These are phyloP conservation scores for Mimosa bimucronata DNA, from an alignment of 306 rosid genomes.

Conservation along the genomic window DNA sequence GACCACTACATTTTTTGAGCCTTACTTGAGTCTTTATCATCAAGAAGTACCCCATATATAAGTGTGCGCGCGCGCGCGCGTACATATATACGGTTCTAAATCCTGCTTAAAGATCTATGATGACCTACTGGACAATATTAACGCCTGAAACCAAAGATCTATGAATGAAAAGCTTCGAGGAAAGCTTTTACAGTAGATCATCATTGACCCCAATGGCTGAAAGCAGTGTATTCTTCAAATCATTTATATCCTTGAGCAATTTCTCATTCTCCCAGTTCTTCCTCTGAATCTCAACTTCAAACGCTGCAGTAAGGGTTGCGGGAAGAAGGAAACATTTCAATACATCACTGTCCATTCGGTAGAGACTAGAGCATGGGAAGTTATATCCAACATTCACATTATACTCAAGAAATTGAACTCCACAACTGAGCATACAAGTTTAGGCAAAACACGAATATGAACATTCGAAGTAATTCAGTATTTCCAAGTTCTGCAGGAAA, in stretches of 20 bases:
- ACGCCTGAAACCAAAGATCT: constrained; percentile 21
- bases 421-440: background rate
- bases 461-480: background rate
- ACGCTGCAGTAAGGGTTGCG: constrained; percentile 50
- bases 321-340: constrained; percentile 29
- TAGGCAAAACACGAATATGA: background rate
- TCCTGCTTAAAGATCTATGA: constrained; percentile 4
- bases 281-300: constrained; percentile 54
- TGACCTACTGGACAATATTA: constrained; percentile 14
- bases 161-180: constrained; percentile 23
- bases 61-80: too few species aligned
- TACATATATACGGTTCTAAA: background rate
- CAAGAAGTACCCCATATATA: too few species aligned
- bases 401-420: background rate
- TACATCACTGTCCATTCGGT: constrained; percentile 24
- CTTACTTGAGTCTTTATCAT: too few species aligned
- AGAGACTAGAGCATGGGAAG: background rate
- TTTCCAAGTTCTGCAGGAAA: background rate
- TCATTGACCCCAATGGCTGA: constrained; percentile 51
- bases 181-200: constrained; percentile 43
- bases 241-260: constrained; percentile 60
- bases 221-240: constrained; percentile 54
- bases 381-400: background rate
- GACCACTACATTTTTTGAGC: background rate
- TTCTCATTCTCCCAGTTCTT: constrained; percentile 60